Conservation (phyloP, 2,329 filamentous ascomycete genomes). For the Raffaelea arxii region DNA sequence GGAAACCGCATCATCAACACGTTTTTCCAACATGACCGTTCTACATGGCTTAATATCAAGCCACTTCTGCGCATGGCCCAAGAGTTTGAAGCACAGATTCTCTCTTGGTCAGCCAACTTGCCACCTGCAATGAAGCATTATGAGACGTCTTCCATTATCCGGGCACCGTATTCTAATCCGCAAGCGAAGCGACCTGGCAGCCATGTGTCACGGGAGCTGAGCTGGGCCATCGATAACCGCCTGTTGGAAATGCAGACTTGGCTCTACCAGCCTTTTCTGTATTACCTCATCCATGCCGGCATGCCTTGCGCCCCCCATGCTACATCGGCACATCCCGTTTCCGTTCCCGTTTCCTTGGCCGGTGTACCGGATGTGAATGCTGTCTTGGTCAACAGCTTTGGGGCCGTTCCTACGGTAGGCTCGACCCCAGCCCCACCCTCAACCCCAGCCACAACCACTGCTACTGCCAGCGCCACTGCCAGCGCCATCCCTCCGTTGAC, state of each 20-base stretch:
- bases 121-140: neutral
- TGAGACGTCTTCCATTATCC: neutral
- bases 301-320: neutral
- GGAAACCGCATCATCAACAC: constrained; percentile 3
- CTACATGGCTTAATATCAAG: neutral
- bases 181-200: neutral
- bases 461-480: neutral
- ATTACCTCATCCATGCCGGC: neutral
- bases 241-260: constrained; percentile 1
- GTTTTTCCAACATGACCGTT: neutral
- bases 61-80: constrained; percentile 1
- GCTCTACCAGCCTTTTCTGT: constrained; percentile 1
- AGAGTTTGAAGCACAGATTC: neutral
- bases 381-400: neutral
- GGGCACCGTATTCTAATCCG: neutral
- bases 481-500: neutral
- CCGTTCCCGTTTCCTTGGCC: neutral
- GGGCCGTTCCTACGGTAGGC: neutral
- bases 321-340: neutral
- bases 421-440: neutral
- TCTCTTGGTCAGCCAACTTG: neutral
- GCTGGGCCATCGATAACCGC: constrained; percentile 1
- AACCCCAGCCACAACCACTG: neutral
- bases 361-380: neutral
- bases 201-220: constrained; percentile 1